These are phyloP conservation scores for Chromosphaera perkinsii DNA, from an alignment of 208 protist genomes.

Conservation along the genomic window DNA sequence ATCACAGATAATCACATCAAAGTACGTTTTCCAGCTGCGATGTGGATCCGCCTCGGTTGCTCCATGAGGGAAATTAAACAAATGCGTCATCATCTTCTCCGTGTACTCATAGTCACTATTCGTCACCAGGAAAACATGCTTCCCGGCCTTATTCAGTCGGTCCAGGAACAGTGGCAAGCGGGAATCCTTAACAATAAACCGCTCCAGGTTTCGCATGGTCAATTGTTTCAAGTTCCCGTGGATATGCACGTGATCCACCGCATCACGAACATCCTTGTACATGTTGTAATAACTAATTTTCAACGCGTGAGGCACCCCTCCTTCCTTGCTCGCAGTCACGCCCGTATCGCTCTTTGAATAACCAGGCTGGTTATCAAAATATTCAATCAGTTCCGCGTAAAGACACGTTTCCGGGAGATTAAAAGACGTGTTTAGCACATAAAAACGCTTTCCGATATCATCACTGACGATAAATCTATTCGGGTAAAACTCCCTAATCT, in stretches of 20 bases:
- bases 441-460: conserved; percentile 17
- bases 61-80: conserved; percentile 17
- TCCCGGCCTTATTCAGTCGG: background rate
- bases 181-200: conserved; percentile 14
- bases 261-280: conserved; percentile 5
- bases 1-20: conserved; percentile 25
- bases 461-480: conserved; percentile 16
- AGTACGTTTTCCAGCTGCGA: conserved; percentile 3
- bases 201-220: conserved; percentile 4
- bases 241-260: conserved; percentile 11
- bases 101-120: conserved; percentile 25
- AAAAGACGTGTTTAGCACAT: conserved; percentile 20
- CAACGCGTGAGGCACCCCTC: background rate
- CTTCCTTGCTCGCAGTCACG: background rate
- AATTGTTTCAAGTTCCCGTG: conserved; percentile 10
- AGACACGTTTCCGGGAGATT: conserved; percentile 21
- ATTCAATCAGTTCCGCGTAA: conserved; percentile 18
- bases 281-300: background rate
- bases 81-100: conserved; percentile 21
- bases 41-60: background rate
- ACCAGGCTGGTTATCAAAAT: background rate
- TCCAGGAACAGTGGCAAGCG: conserved; percentile 1
- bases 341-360: background rate
- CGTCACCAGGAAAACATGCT: conserved; percentile 18
- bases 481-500: conserved; percentile 12